phyloP scores from a whole-genome alignment of 768 basidiomycete species.

The Mrakia gelida region DNA sequence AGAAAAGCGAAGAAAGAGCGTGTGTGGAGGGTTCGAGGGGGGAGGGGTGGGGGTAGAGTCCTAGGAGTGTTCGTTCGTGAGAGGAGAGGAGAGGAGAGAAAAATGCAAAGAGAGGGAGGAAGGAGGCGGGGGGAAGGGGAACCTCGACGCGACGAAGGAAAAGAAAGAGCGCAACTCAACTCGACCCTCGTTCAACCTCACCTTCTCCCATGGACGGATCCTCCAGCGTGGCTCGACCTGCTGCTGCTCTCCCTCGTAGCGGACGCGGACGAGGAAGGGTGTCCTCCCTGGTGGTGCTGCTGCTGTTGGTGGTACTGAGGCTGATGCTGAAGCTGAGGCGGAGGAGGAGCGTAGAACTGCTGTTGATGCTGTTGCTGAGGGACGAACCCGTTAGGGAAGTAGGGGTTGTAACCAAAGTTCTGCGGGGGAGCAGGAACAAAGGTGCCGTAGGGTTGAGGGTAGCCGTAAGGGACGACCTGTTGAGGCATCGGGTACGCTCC shows the following conservation, averaged over 20 bases:
- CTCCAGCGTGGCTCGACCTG: neutral
- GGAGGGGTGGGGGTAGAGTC: too few relatives aligned
- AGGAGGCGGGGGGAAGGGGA: too few relatives aligned
- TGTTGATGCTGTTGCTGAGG: neutral
- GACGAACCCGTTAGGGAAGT: conserved; percentile 11
- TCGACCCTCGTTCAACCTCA: neutral
- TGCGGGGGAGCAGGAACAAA: neutral
- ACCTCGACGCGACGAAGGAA: neutral
- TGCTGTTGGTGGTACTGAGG: neutral
- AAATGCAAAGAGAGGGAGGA: neutral
- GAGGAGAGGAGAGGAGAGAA: neutral
- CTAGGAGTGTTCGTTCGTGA: neutral
- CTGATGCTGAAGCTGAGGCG: neutral
- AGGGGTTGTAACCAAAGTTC: conserved; percentile 4
- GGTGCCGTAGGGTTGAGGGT: neutral
- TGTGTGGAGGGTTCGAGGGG: neutral
- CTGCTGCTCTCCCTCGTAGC: neutral
- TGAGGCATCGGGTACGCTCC: conserved; percentile 3
- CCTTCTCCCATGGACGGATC: neutral
- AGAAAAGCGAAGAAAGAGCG: neutral
- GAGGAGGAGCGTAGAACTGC: conserved; percentile 2
- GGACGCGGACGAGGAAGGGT: neutral
- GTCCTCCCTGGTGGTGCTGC: neutral
- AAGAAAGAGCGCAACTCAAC: too few relatives aligned
- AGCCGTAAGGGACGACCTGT: neutral